Conservation (phyloP, 345 rosid genomes). For the Eutrema heterophyllum region DNA sequence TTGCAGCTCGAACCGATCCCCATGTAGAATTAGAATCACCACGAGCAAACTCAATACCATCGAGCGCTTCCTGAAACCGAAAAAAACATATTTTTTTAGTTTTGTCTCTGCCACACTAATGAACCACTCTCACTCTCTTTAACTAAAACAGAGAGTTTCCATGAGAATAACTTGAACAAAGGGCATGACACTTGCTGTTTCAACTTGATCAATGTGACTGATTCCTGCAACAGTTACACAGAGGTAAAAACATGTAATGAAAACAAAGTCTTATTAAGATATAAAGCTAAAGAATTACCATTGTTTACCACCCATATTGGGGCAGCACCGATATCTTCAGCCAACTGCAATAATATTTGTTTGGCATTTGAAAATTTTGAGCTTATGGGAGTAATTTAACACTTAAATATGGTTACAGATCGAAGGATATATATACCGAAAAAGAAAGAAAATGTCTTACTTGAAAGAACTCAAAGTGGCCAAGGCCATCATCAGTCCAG, state of each 20-base stretch:
- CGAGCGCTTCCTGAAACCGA: slow-evolving; percentile 75
- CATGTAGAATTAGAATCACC: slow-evolving; percentile 61
- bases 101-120: neutral
- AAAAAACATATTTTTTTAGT: neutral
- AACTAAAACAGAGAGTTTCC: slow-evolving; percentile 4
- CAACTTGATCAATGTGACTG: slow-evolving; percentile 74
- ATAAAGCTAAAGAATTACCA: slow-evolving; percentile 35
- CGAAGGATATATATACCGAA: neutral
- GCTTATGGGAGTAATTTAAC: neutral
- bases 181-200: slow-evolving; percentile 46
- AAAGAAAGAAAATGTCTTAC: slow-evolving; percentile 27
- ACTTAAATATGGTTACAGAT: neutral
- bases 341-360: slow-evolving; percentile 47
- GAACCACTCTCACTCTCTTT: slow-evolving; percentile 1
- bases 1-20: slow-evolving; percentile 84
- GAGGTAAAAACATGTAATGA: neutral
- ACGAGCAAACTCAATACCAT: slow-evolving; percentile 85
- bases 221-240: slow-evolving; percentile 51
- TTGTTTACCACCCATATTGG: slow-evolving; percentile 95
- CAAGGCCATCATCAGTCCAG: slow-evolving; percentile 95
- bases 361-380: neutral
- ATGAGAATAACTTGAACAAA: slow-evolving; percentile 62
- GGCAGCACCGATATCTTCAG: slow-evolving; percentile 70
- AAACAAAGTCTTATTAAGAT: neutral
- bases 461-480: slow-evolving; percentile 74